Conservation (phyloP, 2,329 filamentous ascomycete genomes). For the Pseudogymnoascus sp. region DNA sequence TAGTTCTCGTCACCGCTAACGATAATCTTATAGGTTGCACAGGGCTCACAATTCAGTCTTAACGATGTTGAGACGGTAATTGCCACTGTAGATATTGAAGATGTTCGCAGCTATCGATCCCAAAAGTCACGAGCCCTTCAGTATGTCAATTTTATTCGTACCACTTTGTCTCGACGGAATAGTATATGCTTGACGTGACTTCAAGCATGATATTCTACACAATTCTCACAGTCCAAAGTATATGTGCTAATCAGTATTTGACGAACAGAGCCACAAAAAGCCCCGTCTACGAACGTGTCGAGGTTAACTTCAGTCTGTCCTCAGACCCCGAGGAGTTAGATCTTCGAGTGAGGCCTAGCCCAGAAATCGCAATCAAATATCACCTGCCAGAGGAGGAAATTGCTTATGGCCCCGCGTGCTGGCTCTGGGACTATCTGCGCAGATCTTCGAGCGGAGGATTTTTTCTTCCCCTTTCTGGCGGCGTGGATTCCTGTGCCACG, state of each 20-base stretch:
- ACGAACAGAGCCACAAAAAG: constrained; percentile 13
- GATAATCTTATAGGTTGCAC: constrained; percentile 39
- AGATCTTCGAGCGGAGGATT: constrained; percentile 43
- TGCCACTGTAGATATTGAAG: constrained; percentile 63
- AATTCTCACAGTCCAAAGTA: neutral
- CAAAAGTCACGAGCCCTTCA: constrained; percentile 19
- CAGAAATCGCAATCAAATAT: constrained; percentile 41
- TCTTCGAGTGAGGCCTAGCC: constrained; percentile 30
- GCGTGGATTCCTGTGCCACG: constrained; percentile 54
- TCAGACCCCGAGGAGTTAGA: constrained; percentile 36
- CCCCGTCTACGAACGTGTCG: constrained; percentile 35
- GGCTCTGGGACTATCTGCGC: constrained; percentile 58
- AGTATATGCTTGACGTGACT: neutral
- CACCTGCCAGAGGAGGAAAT: constrained; percentile 62
- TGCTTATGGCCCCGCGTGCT: constrained; percentile 56
- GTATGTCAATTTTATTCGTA: neutral
- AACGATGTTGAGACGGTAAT: constrained; percentile 59
- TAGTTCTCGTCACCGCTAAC: neutral
- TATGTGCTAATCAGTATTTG: neutral
- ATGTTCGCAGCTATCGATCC: constrained; percentile 57
- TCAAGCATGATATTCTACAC: neutral
- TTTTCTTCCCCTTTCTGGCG: constrained; percentile 51
- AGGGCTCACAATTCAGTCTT: constrained; percentile 59
- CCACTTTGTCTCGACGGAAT: neutral
- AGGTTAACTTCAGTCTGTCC: constrained; percentile 38